These are phyloP conservation scores for Cunninghamia lanceolata DNA, from an alignment of 75 land plant species.

Conservation along the genomic window DNA sequence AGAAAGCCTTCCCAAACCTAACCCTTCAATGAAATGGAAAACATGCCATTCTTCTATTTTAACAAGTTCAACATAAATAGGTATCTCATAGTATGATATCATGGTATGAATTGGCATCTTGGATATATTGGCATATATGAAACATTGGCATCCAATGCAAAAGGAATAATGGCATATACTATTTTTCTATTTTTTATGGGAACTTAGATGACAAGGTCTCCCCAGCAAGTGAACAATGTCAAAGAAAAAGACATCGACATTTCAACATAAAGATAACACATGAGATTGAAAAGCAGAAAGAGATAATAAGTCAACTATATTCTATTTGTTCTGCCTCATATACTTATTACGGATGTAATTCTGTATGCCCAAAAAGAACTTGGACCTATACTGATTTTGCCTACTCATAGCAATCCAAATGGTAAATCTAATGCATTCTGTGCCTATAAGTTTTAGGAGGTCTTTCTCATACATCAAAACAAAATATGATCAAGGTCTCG, in stretches of 20 bases:
- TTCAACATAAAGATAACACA: neutral
- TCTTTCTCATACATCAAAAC: neutral
- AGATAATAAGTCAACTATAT: neutral
- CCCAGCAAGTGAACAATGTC: neutral
- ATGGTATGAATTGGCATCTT: neutral
- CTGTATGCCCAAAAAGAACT: neutral
- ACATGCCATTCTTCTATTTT: neutral
- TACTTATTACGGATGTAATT: neutral
- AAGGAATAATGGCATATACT: neutral
- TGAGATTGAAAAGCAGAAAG: neutral
- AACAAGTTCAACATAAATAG: neutral
- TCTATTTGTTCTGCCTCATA: neutral
- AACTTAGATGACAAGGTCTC: neutral
- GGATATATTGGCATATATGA: neutral
- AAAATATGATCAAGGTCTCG: neutral
- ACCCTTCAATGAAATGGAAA: conserved; percentile 1
- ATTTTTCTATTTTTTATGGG: neutral
- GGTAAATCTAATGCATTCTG: neutral
- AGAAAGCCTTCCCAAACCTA: neutral
- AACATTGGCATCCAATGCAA: neutral
- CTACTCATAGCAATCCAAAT: neutral
- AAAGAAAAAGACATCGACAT: neutral
- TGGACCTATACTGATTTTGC: neutral
- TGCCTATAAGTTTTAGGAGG: neutral
- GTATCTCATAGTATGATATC: neutral